These are phyloP conservation scores for Didymella sp. DNA, from an alignment of 2,329 filamentous ascomycete genomes.

Conservation along the genomic window DNA sequence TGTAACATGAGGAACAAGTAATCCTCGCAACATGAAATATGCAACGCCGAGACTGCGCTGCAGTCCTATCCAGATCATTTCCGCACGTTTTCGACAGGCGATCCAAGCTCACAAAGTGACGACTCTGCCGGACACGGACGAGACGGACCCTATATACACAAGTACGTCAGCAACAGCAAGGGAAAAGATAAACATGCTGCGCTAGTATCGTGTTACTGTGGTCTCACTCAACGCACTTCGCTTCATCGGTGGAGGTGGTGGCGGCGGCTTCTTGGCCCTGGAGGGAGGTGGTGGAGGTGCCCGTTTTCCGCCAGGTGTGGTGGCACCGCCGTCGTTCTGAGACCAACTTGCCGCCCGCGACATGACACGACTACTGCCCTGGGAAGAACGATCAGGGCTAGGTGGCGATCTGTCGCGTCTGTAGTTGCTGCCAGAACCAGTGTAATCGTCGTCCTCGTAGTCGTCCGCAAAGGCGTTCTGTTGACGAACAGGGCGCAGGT, in stretches of 20 bases:
- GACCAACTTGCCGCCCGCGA: constrained; percentile 61
- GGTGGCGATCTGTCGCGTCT: constrained; percentile 59
- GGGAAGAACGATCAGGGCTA: constrained; percentile 55
- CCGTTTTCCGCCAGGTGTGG: constrained; percentile 53
- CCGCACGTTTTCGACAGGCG: neutral
- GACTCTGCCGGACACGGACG: constrained; percentile 24
- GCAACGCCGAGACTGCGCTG: constrained; percentile 31
- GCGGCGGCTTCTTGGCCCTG: constrained; percentile 69
- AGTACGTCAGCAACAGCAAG: constrained; percentile 25
- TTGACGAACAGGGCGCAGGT: constrained; percentile 53
- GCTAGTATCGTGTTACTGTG: constrained; percentile 47
- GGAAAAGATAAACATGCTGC: constrained; percentile 8
- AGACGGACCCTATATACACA: constrained; percentile 25
- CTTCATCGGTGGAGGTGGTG: constrained; percentile 70
- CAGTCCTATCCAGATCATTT: constrained; percentile 22
- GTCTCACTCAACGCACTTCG: constrained; percentile 57
- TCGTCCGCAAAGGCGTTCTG: constrained; percentile 46
- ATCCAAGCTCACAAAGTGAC: constrained; percentile 21
- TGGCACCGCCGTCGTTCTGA: constrained; percentile 37
- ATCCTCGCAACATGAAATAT: constrained; percentile 12
- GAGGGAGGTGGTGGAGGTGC: constrained; percentile 64
- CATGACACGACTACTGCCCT: constrained; percentile 55
- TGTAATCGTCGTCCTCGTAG: constrained; percentile 46
- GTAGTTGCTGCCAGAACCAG: constrained; percentile 33
- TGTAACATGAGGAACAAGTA: constrained; percentile 11